These are phyloP conservation scores for Pezicula neosporulosa DNA, from an alignment of 2,329 filamentous ascomycete genomes.

Conservation along the genomic window DNA sequence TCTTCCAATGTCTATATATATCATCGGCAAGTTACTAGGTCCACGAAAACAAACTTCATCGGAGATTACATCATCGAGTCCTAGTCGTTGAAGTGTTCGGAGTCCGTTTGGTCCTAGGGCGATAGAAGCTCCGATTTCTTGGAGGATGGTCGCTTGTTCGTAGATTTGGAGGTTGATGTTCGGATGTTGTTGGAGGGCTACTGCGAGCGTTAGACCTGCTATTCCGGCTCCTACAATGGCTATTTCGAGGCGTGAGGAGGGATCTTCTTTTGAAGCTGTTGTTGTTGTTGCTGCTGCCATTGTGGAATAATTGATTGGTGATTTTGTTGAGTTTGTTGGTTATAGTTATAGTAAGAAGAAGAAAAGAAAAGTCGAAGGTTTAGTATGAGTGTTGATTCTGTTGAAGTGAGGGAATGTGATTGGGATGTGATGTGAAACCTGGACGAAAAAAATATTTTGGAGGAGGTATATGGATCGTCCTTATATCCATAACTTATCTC, in stretches of 20 bases:
- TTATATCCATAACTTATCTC: too few species aligned
- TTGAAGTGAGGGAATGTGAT: too few species aligned
- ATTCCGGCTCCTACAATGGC: constrained; percentile 35
- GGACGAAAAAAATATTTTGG: too few species aligned
- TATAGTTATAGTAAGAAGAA: too few species aligned
- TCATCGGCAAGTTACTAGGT: constrained; percentile 27
- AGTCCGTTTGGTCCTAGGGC: constrained; percentile 36
- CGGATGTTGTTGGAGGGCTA: constrained; percentile 20
- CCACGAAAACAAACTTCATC: constrained; percentile 31
- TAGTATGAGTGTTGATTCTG: too few species aligned
- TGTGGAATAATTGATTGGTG: too few species aligned
- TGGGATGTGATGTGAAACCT: too few species aligned
- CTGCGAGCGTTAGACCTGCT: constrained; percentile 34
- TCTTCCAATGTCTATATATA: constrained; percentile 35
- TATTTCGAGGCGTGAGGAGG: constrained; percentile 7
- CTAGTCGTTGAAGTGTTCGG: constrained; percentile 30
- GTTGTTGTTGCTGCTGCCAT: background rate
- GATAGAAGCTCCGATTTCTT: constrained; percentile 35
- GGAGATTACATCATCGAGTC: constrained; percentile 29
- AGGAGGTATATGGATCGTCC: too few species aligned
- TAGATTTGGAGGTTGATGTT: constrained; percentile 31
- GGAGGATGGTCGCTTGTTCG: constrained; percentile 30
- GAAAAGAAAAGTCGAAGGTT: too few species aligned
- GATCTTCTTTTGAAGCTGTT: background rate
- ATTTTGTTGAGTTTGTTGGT: too few species aligned